Conservation (phyloP, 345 rosid genomes). For the Arabis hirsuta region DNA sequence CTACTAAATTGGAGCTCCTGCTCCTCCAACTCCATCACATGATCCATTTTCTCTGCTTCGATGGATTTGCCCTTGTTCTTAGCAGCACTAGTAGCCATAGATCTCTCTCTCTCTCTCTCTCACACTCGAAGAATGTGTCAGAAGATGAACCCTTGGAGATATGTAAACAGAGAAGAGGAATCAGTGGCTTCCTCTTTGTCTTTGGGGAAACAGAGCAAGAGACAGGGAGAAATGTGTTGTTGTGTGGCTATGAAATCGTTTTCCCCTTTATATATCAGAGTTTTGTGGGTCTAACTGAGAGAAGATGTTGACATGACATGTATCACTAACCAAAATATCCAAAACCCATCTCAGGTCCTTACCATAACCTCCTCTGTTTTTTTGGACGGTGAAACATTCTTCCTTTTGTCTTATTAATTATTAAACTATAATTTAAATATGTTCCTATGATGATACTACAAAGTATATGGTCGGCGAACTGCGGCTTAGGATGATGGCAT, state of each 20-base stretch:
- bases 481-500: conserved; percentile 40
- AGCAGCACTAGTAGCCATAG: conserved; percentile 17
- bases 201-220: conserved; percentile 25
- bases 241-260: conserved; percentile 5
- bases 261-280: conserved; percentile 22
- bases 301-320: conserved; percentile 34
- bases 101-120: background rate
- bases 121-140: too few relatives aligned
- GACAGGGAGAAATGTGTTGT: conserved; percentile 5
- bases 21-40: conserved; percentile 40
- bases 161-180: conserved; percentile 17
- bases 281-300: conserved; percentile 8
- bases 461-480: conserved; percentile 32
- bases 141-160: too few relatives aligned
- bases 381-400: conserved; percentile 39
- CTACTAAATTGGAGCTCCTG: conserved; percentile 43
- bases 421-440: background rate
- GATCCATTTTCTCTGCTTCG: conserved; percentile 45
- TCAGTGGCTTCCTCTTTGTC: background rate
- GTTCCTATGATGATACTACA: background rate
- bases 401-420: conserved; percentile 15
- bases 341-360: conserved; percentile 12
- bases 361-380: conserved; percentile 24
- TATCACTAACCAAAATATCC: conserved; percentile 37
- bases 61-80: conserved; percentile 54